Evolutionary conservation across 2,329 filamentous ascomycete genomes (phyloP), one percentile per base, ranked within the genome.

Genomic region (Colletotrichum sp.): DNA sequence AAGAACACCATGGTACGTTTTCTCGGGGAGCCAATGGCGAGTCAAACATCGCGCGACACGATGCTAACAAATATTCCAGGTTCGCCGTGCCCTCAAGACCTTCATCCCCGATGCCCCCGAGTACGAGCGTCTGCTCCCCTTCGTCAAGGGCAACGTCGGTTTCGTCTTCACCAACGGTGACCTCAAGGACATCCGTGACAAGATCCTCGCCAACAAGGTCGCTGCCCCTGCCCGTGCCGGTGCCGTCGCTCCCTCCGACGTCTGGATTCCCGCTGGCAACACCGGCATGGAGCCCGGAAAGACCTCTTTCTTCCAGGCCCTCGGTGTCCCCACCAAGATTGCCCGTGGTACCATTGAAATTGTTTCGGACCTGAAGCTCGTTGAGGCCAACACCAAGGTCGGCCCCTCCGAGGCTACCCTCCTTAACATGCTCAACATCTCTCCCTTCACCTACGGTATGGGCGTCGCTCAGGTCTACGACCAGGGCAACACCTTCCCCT

Each of bases 341-440:
- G 97, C 97, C 87, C 97, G 97, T 98, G 98, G 97, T 98, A 99
- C 97, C 90, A 99, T 99, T 90, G 97, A 99, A 95, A 99, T 99
- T 87, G 98, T 96, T 80, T 91, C 93, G 84, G 97, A 99, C 87
- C 92, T 99, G 84, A 99, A 98, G 95, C 95, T 99, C 88, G 94
- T 99, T 85, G 96, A 98, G 92, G 92, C 95, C 80, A 93, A 93
- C 82, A 91, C 74, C 92, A 99, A 98, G 93, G 98, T 99, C 91
- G 97, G 98, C 88, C 94, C 97, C 86, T 99, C 97, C 86, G 97
- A 99, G 92, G 97, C 97, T 82, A 98, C 96, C 85, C 93, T 99
- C 82, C 94, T 99, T 84, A 99, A 99, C 95, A 95, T 99, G 96
- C 90, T 99, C 87, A 99, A 98, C 94, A 99, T 99, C 92, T 99